Evolutionary conservation across 805 yeast genomes (phyloP).

Genomic region (Komagataella pseudopastoris): DNA sequence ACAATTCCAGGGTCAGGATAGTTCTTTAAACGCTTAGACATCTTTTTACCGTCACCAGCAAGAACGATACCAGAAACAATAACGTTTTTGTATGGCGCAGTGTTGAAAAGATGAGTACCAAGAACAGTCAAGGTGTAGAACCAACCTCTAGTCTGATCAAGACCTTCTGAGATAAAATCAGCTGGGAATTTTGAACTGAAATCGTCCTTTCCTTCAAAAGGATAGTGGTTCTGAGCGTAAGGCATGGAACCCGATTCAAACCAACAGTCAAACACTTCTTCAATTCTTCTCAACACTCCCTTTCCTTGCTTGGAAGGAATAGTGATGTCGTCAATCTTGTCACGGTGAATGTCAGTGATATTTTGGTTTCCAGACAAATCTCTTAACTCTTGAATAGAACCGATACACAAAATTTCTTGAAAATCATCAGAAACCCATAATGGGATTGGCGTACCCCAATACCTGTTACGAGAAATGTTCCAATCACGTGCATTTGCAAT

Average conservation of each 20-base stretch:
- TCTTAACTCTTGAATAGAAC: conserved; percentile 79
- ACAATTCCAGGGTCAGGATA: conserved; percentile 89
- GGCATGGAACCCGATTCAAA: conserved; percentile 99
- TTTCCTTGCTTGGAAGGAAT: conserved; percentile 88
- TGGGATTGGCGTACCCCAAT: conserved; percentile 99
- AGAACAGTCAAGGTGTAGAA: conserved; percentile 91
- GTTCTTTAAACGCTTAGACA: conserved; percentile 96
- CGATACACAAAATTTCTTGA: conserved; percentile 86
- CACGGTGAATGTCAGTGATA: conserved; percentile 90
- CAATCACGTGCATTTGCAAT: conserved; percentile 98
- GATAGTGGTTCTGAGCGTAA: conserved; percentile 92
- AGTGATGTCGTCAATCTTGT: conserved; percentile 78
- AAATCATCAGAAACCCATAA: conserved; percentile 93
- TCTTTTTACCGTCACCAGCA: conserved; percentile 97
- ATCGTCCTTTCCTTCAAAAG: conserved; percentile 71
- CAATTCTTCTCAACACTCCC: conserved; percentile 78
- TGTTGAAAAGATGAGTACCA: conserved; percentile 87
- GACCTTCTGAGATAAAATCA: conserved; percentile 95
- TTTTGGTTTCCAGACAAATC: conserved; percentile 69
- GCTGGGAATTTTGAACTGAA: conserved; percentile 83
- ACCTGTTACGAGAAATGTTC: conserved; percentile 96
- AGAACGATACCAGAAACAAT: conserved; percentile 93
- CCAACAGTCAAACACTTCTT: conserved; percentile 99
- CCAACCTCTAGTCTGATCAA: conserved; percentile 99
- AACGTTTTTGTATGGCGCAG: conserved; percentile 90